phyloP scores from a whole-genome alignment of 2,329 filamentous ascomycete genomes.

The Sporothrix pseudoabietina region DNA sequence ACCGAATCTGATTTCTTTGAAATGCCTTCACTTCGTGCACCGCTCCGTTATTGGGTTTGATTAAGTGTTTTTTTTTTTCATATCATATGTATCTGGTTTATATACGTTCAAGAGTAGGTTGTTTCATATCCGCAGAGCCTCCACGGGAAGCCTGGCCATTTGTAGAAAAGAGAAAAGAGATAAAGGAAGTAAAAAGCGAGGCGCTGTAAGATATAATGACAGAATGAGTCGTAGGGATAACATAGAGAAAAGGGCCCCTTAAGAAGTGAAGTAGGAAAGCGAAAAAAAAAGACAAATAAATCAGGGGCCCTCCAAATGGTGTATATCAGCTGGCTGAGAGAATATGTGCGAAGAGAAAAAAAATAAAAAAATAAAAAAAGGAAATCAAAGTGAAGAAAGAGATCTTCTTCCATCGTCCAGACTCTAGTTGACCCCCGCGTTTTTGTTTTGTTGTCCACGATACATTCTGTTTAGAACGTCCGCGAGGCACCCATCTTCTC shows the following conservation, averaged over 20 bases:
- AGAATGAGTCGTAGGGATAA: not conserved
- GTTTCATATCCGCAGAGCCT: not conserved
- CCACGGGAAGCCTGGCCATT: slow-evolving; percentile 19
- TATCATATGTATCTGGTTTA: not conserved
- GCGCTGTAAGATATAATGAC: slow-evolving; percentile 5
- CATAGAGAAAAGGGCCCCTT: not conserved
- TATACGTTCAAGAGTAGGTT: not conserved
- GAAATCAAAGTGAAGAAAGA: not conserved
- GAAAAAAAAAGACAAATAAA: not conserved
- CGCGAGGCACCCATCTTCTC: slow-evolving; percentile 67
- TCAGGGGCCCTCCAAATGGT: not conserved
- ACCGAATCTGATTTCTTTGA: not conserved
- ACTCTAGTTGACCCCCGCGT: not conserved
- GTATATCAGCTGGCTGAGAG: slow-evolving; percentile 27
- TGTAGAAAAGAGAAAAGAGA: not conserved
- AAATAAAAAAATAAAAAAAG: not conserved
- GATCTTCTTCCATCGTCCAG: not conserved
- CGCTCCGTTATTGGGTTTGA: not conserved
- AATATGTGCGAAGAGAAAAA: slow-evolving; percentile 15
- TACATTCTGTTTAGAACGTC: slow-evolving; percentile 47
- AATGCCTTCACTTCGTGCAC: not conserved
- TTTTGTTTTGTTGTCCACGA: not conserved
- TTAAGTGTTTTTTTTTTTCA: not conserved
- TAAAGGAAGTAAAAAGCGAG: slow-evolving; percentile 10
- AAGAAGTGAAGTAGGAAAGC: not conserved